Conservation (phyloP, 176 grass and related monocot genomes). For the Hsuehochloa calcarea region DNA sequence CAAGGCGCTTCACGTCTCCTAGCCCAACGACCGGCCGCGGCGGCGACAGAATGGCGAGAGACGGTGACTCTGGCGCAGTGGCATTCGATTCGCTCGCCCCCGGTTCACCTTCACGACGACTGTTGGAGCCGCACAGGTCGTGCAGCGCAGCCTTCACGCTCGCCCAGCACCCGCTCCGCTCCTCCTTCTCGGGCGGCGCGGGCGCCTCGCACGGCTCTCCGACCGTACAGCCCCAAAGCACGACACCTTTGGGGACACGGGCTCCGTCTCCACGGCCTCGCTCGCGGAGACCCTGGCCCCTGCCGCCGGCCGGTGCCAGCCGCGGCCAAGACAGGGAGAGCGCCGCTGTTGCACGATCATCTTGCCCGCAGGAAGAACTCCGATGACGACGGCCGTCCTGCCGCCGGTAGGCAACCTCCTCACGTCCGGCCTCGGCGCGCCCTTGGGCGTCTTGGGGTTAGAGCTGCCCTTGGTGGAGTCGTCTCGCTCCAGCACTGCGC, state of each 20-base stretch:
- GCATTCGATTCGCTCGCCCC: not conserved
- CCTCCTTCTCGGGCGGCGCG: not conserved
- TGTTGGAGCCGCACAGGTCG: not conserved
- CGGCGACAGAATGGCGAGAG: not conserved
- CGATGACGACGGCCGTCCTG: conserved; percentile 3
- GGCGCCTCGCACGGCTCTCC: not conserved
- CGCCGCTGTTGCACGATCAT: conserved; percentile 10
- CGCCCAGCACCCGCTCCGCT: conserved; percentile 21
- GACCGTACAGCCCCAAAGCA: conserved; percentile 32
- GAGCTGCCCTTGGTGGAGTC: conserved; percentile 43
- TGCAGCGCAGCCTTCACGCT: not conserved
- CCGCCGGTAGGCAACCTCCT: not conserved
- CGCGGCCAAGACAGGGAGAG: not conserved
- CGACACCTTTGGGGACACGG: conserved; percentile 48
- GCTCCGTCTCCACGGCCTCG: conserved; percentile 37
- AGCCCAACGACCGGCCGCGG: conserved; percentile 13
- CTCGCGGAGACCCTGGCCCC: conserved; percentile 42
- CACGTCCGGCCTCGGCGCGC: not conserved
- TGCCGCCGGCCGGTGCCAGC: conserved; percentile 25
- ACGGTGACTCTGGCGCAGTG: not conserved
- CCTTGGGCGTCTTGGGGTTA: conserved; percentile 31
- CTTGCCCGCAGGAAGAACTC: conserved; percentile 35
- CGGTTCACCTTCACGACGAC: not conserved
- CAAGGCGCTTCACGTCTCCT: conserved; percentile 40
- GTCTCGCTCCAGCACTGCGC: conserved; percentile 31